These are phyloP conservation scores for Metschnikowia lochheadii DNA, from an alignment of 805 yeast genomes.

Conservation along the genomic window DNA sequence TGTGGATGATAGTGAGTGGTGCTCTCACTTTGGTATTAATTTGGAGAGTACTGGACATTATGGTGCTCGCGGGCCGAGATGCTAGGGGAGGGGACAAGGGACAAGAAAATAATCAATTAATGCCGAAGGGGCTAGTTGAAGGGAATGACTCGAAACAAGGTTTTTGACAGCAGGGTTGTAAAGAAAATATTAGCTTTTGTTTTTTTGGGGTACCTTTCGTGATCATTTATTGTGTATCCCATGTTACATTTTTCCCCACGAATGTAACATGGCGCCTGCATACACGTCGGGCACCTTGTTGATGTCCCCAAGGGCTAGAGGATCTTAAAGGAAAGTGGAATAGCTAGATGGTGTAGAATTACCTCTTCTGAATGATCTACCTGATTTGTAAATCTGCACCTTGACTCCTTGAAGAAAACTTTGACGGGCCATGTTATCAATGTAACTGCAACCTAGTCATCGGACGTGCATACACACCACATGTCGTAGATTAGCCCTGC, in stretches of 20 bases:
- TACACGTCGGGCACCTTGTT: too few relatives aligned
- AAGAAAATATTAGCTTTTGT: too few relatives aligned
- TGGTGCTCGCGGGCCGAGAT: slow-evolving; percentile 6
- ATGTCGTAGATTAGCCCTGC: not conserved
- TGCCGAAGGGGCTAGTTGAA: not conserved
- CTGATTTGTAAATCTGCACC: too few relatives aligned
- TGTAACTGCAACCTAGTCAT: not conserved
- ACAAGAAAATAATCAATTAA: too few relatives aligned
- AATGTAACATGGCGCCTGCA: not conserved
- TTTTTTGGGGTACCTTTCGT: not conserved
- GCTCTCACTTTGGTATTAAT: slow-evolving; percentile 5
- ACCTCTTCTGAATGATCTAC: too few relatives aligned
- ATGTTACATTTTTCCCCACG: slow-evolving; percentile 1
- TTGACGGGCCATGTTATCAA: too few relatives aligned
- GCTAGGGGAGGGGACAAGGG: too few relatives aligned
- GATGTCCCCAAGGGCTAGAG: too few relatives aligned
- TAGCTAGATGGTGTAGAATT: too few relatives aligned
- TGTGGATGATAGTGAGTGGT: slow-evolving; percentile 18
- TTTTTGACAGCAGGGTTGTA: too few relatives aligned
- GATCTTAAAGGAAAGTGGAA: too few relatives aligned
- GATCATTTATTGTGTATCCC: not conserved
- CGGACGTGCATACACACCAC: not conserved
- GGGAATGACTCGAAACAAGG: not conserved
- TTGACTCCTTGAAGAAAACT: too few relatives aligned
- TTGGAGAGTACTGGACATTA: slow-evolving; percentile 8